A percentile compares a stretch with the other conserved stretches of the same genome.
phyloP scores from a whole-genome alignment of 768 basidiomycete genomes.

The Agrocybe praecox region DNA sequence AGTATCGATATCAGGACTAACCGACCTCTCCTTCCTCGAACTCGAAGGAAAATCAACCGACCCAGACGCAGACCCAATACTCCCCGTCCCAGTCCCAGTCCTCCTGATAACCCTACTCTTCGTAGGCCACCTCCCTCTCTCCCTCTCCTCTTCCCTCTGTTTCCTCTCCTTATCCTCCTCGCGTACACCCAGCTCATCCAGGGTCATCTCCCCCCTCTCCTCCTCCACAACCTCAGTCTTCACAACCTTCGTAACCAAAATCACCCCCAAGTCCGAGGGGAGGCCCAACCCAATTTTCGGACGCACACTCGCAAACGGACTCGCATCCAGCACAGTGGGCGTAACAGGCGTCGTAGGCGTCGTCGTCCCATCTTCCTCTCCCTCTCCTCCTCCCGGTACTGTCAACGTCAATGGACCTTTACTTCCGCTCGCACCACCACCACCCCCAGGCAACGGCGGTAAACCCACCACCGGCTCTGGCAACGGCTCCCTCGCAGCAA shows the following conservation, averaged over 20 bases:
- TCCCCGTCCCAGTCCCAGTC: no score
- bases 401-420: no score
- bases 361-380: not conserved
- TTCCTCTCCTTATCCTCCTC: no score
- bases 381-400: not conserved
- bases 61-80: no score
- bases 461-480: slow-evolving; percentile 7
- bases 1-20: slow-evolving; percentile 3
- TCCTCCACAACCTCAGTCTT: not conserved
- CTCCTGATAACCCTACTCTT: not conserved
- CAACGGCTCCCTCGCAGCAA: not conserved
- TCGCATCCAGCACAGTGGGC: not conserved
- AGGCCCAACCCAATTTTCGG: slow-evolving; percentile 1
- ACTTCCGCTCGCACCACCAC: not conserved
- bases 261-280: slow-evolving; percentile 2
- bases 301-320: not conserved
- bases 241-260: slow-evolving; percentile 7
- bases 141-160: not conserved
- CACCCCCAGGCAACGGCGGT: slow-evolving; percentile 9
- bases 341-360: not conserved
- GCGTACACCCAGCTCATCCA: slow-evolving; percentile 14
- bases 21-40: not conserved
- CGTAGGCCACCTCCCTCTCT: not conserved
- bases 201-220: slow-evolving; percentile 17
- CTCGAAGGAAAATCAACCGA: no score